Evolutionary conservation across 1,139 yeast genomes (phyloP).

Genomic region (Nakaseomyces kungkrabaensis): DNA sequence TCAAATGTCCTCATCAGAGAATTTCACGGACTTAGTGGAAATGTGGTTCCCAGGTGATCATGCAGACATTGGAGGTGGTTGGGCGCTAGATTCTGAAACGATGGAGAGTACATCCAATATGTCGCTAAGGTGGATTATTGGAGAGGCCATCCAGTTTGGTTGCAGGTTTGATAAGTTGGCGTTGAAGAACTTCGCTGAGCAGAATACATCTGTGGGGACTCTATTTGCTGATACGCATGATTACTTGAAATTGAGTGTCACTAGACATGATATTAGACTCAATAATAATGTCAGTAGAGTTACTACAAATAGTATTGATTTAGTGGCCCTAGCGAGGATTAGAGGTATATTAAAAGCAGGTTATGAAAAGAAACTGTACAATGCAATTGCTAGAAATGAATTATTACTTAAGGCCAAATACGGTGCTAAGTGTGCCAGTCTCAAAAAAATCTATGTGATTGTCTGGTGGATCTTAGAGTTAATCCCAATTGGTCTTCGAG

Average conservation of each 20-base stretch:
- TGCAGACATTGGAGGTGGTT: conserved; percentile 59
- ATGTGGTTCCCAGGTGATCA: conserved; percentile 62
- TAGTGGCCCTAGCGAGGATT: not conserved
- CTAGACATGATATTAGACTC: not conserved
- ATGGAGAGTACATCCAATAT: conserved; percentile 37
- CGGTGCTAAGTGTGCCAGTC: not conserved
- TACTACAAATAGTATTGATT: not conserved
- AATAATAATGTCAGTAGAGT: not conserved
- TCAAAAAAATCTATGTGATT: not conserved
- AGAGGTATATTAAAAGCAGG: not conserved
- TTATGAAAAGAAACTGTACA: not conserved
- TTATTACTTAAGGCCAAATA: not conserved
- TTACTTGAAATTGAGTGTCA: conserved; percentile 26
- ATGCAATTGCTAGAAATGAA: conserved; percentile 1
- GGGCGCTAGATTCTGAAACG: conserved; percentile 34
- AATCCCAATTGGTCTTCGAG: conserved; percentile 44
- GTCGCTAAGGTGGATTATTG: conserved; percentile 50
- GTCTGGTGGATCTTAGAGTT: conserved; percentile 57
- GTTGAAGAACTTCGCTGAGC: conserved; percentile 33
- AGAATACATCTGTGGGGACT: conserved; percentile 33
- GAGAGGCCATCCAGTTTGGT: conserved; percentile 43
- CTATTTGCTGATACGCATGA: conserved; percentile 43
- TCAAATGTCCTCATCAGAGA: not conserved
- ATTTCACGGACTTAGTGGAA: conserved; percentile 36
- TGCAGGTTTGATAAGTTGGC: conserved; percentile 36